Evolutionary conservation across 441 rosid species (phyloP).

Genomic region (Gossypium davidsonii): DNA sequence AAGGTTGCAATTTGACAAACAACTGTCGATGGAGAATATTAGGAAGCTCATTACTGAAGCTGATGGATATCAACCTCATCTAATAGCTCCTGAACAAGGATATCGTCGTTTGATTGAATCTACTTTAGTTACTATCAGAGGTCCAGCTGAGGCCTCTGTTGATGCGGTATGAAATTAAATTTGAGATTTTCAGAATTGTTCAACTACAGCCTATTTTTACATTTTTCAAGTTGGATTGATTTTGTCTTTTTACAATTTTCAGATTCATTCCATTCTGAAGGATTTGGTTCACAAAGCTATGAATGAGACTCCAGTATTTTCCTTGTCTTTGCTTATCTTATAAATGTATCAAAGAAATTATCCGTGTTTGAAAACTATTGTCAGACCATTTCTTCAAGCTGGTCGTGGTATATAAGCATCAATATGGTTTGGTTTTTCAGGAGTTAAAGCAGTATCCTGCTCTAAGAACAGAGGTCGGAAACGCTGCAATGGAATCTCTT

Average conservation of each 20-base stretch:
- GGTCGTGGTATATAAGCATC: background rate
- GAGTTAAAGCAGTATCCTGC: constrained; percentile 94
- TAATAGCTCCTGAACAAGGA: constrained; percentile 98
- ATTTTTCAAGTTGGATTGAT: background rate
- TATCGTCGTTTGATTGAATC: constrained; percentile 97
- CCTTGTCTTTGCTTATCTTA: constrained; percentile 4
- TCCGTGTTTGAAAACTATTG: background rate
- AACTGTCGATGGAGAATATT: constrained; percentile 90
- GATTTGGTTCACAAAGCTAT: constrained; percentile 91
- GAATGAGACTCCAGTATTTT: constrained; percentile 72
- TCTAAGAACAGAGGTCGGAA: constrained; percentile 77
- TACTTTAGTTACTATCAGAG: constrained; percentile 69
- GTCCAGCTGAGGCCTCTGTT: constrained; percentile 98
- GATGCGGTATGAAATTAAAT: constrained; percentile 63
- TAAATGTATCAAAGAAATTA: background rate
- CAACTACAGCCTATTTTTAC: too few relatives aligned
- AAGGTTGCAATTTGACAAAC: constrained; percentile 95
- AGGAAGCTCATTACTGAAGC: constrained; percentile 96
- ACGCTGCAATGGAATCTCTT: constrained; percentile 83
- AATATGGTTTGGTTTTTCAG: constrained; percentile 34
- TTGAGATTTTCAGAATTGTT: background rate
- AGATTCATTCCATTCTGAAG: constrained; percentile 89
- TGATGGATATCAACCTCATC: constrained; percentile 97
- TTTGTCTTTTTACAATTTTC: constrained; percentile 13
- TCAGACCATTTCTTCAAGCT: background rate